phyloP scores from a whole-genome alignment of 768 basidiomycete species.

The Pholiota molesta region DNA sequence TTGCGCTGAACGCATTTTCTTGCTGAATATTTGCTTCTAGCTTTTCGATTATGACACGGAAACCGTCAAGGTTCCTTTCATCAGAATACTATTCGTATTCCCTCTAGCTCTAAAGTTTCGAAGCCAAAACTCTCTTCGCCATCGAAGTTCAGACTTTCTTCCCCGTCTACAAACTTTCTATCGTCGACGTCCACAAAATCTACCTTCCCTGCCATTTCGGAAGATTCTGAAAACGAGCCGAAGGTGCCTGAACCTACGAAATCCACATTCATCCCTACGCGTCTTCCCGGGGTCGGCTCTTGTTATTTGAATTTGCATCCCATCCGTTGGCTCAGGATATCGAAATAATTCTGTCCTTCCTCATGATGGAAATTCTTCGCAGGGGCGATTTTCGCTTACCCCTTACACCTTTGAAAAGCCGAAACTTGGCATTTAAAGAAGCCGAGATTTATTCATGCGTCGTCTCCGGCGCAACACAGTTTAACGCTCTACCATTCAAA shows the following conservation, averaged over 20 bases:
- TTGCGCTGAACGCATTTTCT: background rate
- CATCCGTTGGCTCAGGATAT: conserved; percentile 51
- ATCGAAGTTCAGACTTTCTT: conserved; percentile 17
- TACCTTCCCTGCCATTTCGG: conserved; percentile 13
- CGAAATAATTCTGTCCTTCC: conserved; percentile 62
- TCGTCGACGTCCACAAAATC: conserved; percentile 23
- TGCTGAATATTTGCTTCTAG: conserved; percentile 30
- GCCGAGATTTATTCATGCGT: conserved; percentile 39
- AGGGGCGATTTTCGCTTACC: conserved; percentile 58
- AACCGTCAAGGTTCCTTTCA: conserved; percentile 49
- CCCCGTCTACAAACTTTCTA: conserved; percentile 19
- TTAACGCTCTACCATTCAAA: conserved; percentile 18
- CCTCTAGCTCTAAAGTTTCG: conserved; percentile 29
- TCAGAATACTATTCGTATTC: conserved; percentile 50
- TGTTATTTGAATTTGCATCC: conserved; percentile 57
- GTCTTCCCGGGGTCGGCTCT: conserved; percentile 53
- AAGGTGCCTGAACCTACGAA: conserved; percentile 18
- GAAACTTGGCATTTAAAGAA: conserved; percentile 51
- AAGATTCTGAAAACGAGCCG: conserved; percentile 18
- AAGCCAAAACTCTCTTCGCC: conserved; percentile 24
- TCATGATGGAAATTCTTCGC: conserved; percentile 67
- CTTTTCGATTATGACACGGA: conserved; percentile 57
- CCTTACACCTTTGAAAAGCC: conserved; percentile 51
- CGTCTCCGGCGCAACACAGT: conserved; percentile 42
- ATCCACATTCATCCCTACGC: conserved; percentile 49